Evolutionary conservation across 2,329 filamentous ascomycete genomes (phyloP).

Genomic region (Aureobasidium sp.): DNA sequence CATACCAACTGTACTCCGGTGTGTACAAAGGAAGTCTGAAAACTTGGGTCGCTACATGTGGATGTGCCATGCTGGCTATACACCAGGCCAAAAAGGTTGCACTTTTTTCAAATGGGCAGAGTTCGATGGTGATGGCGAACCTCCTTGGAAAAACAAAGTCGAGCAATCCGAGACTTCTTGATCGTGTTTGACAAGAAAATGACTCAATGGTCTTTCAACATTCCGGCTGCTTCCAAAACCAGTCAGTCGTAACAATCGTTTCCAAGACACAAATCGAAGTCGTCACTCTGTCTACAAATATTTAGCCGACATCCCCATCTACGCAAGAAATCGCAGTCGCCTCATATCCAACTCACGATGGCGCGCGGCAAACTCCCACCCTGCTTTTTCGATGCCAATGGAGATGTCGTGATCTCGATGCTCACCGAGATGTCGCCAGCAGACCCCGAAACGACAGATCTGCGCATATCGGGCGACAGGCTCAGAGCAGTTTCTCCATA

Average conservation of each 20-base stretch:
- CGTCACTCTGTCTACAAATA: neutral
- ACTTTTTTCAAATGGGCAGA: constrained; percentile 77
- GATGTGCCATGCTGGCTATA: constrained; percentile 78
- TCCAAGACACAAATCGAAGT: neutral
- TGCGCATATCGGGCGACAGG: neutral
- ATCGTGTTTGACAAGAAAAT: neutral
- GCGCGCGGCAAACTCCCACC: neutral
- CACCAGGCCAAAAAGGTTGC: constrained; percentile 57
- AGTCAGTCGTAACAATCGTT: neutral
- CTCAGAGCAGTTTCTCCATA: neutral
- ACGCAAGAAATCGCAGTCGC: neutral
- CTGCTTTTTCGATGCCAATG: neutral
- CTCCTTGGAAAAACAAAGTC: constrained; percentile 44
- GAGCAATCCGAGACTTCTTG: neutral
- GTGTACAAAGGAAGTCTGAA: constrained; percentile 69
- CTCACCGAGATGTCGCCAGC: neutral
- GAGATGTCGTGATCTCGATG: neutral
- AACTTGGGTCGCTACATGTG: constrained; percentile 79
- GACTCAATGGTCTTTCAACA: neutral
- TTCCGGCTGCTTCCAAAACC: neutral
- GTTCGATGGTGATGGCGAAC: constrained; percentile 80
- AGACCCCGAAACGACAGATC: neutral
- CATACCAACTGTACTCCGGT: constrained; percentile 60
- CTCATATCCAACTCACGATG: neutral
- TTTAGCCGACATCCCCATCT: neutral